phyloP scores from a whole-genome alignment of 352 stramenopile genomes.

The Phytophthora lateralis region DNA sequence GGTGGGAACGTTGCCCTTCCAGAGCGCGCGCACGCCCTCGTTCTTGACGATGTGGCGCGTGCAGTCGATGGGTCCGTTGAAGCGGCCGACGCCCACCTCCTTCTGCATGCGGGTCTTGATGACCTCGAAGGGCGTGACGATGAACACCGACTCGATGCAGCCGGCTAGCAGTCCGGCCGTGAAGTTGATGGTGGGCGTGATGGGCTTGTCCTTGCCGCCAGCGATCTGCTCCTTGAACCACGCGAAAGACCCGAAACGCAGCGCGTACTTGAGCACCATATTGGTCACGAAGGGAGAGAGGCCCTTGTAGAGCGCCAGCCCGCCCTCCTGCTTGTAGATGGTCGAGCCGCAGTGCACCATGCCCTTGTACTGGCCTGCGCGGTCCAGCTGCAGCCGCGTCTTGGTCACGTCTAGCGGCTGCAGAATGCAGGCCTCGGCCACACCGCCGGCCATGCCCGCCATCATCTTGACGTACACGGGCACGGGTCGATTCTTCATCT shows the following conservation, averaged over 20 bases:
- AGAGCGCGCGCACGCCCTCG: slow-evolving; percentile 94
- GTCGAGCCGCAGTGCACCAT: slow-evolving; percentile 83
- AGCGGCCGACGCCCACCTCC: slow-evolving; percentile 91
- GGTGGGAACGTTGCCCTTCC: slow-evolving; percentile 96
- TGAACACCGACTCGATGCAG: slow-evolving; percentile 96
- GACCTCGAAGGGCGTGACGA: slow-evolving; percentile 98
- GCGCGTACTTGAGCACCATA: slow-evolving; percentile 91
- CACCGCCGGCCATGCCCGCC: slow-evolving; percentile 83
- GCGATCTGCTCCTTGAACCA: slow-evolving; percentile 89
- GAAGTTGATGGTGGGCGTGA: slow-evolving; percentile 83
- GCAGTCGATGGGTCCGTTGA: slow-evolving; percentile 92
- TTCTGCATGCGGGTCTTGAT: slow-evolving; percentile 98
- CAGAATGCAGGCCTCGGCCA: slow-evolving; percentile 84
- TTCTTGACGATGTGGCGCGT: slow-evolving; percentile 92
- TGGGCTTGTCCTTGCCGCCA: slow-evolving; percentile 68
- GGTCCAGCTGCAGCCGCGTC: slow-evolving; percentile 86
- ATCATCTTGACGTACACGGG: slow-evolving; percentile 87
- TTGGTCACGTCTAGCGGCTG: slow-evolving; percentile 89
- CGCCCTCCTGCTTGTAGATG: slow-evolving; percentile 84
- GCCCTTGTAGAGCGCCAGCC: slow-evolving; percentile 82
- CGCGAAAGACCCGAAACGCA: slow-evolving; percentile 85
- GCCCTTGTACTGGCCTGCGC: slow-evolving; percentile 77
- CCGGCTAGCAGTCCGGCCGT: slow-evolving; percentile 91
- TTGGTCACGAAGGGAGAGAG: slow-evolving; percentile 88
- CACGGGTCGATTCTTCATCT: slow-evolving; percentile 72